Base-by-base conservation (phyloP, 495 filamentous ascomycete species). In the Bombardia bombarda region DNA sequence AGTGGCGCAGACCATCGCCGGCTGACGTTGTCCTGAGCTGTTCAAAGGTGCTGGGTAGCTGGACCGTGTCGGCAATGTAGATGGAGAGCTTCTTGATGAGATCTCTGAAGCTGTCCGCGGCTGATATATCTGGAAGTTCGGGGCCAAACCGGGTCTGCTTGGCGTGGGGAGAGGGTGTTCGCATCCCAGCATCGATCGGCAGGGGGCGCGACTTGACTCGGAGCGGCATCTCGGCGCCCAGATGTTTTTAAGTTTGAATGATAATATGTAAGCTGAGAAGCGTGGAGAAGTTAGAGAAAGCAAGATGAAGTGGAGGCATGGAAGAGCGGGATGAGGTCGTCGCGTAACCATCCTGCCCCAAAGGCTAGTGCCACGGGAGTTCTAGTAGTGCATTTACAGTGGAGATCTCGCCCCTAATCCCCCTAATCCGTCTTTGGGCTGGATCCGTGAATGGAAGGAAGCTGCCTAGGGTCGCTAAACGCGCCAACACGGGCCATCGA, bases 31-130 rank as follows among this genome's bases (percentile, higher is more conserved):
- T 83, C 40, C 83, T 72, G 32, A 93, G 74, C 55, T 92, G 83
- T 43, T 92, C 87, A 53, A 90, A 92, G 20, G 81, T 85, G 55
- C 79, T 75, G 9, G 84, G 78, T 26, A 78, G 67, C 24, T 77
- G 69, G 23, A 93, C 73, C 3, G 78, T 75, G 22, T 78, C 73
- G 34, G 73, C 63, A 31, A 90, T 70, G 59, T 78, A 88, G 4
- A 71, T 62, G 16, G 82, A 80, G 13, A 90, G 62, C 55, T 84
- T 80, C 56, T 76, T 77, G 34, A 87, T 70, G n/a, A 87, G 66
- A 36, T 75, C 70, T 9, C 77, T 69, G 41, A 90, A 80, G 8
- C 66, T 56, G 51, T 88, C 84, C 30, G 81, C 65, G 20, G 75
- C 70, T 9, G 65, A 67, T 51, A 88, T 86, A 40, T 74, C 63